Percentiles rank a stretch among this genome's conserved stretches.
Conservation (phyloP, 2,329 filamentous ascomycete species). For the Verticillium nubilum region DNA sequence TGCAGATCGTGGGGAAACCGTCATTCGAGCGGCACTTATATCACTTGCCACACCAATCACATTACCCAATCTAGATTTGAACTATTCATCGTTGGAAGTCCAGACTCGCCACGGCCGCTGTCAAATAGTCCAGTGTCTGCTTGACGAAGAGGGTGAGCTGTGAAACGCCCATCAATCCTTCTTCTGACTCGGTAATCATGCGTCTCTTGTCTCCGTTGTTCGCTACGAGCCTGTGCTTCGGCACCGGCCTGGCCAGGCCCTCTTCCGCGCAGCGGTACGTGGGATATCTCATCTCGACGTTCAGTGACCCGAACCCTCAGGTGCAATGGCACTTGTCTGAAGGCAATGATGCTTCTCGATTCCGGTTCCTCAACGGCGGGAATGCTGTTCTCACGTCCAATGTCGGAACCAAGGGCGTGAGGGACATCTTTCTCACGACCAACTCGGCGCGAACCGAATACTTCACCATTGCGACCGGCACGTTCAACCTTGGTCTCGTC, state of each 20-base stretch:
- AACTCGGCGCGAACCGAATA: conserved; percentile 26
- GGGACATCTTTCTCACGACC: conserved; percentile 27
- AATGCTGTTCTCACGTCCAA: conserved; percentile 24
- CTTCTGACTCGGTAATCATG: neutral
- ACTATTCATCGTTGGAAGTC: neutral
- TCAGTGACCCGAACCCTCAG: conserved; percentile 23
- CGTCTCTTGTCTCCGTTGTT: neutral
- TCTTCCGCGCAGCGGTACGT: conserved; percentile 15
- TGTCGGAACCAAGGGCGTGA: conserved; percentile 26
- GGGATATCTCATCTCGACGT: conserved; percentile 30
- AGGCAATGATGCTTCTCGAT: conserved; percentile 22
- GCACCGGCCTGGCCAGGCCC: neutral
- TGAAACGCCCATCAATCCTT: neutral
- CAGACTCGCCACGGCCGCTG: neutral
- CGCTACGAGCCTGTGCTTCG: neutral
- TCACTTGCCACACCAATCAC: neutral
- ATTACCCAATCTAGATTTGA: neutral
- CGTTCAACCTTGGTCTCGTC: neutral
- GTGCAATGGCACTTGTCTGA: conserved; percentile 28
- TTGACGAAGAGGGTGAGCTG: neutral
- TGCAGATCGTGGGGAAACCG: neutral
- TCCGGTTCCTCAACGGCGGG: conserved; percentile 24
- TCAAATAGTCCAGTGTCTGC: neutral
- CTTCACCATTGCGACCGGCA: conserved; percentile 28
- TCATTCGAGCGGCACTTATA: neutral